phyloP scores from a whole-genome alignment of 2,329 filamentous ascomycete genomes.

The Colletotrichum melonis region DNA sequence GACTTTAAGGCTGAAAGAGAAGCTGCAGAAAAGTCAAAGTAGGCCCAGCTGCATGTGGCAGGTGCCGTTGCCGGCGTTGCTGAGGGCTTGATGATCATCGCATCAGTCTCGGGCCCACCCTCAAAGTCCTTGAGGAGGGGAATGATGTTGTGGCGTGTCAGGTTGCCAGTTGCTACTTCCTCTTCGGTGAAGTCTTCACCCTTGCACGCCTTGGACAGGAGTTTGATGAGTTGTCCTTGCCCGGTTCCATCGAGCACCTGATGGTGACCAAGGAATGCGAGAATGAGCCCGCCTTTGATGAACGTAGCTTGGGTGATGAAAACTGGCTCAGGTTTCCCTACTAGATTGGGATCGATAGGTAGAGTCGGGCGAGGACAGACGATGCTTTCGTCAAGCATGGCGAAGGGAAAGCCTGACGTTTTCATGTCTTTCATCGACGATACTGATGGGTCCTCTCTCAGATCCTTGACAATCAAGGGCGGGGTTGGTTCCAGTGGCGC shows the following conservation, averaged over 20 bases:
- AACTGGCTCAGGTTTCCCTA: not conserved
- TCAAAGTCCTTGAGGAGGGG: slow-evolving; percentile 51
- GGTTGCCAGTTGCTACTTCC: slow-evolving; percentile 57
- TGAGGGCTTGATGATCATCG: not conserved
- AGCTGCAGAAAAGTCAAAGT: slow-evolving; percentile 54
- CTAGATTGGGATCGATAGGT: not conserved
- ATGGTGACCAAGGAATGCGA: slow-evolving; percentile 62
- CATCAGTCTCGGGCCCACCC: slow-evolving; percentile 46
- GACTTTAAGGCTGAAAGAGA: slow-evolving; percentile 55
- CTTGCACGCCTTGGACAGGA: slow-evolving; percentile 61
- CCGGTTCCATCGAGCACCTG: slow-evolving; percentile 63
- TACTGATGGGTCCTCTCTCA: slow-evolving; percentile 46
- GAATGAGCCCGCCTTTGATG: slow-evolving; percentile 58
- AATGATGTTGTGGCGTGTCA: slow-evolving; percentile 49
- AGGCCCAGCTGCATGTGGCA: slow-evolving; percentile 48
- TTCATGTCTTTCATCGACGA: slow-evolving; percentile 52
- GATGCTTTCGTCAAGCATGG: slow-evolving; percentile 58
- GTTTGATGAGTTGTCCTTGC: slow-evolving; percentile 56
- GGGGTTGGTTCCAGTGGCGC: slow-evolving; percentile 45
- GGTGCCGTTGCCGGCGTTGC: not conserved
- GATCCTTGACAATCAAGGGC: slow-evolving; percentile 54
- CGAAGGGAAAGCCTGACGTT: slow-evolving; percentile 54
- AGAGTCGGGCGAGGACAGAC: slow-evolving; percentile 44
- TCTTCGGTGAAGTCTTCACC: slow-evolving; percentile 55
- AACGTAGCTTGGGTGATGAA: slow-evolving; percentile 30